These are phyloP conservation scores for Neofusicoccum ribis DNA, from an alignment of 2,329 filamentous ascomycete species.

Conservation along the genomic window DNA sequence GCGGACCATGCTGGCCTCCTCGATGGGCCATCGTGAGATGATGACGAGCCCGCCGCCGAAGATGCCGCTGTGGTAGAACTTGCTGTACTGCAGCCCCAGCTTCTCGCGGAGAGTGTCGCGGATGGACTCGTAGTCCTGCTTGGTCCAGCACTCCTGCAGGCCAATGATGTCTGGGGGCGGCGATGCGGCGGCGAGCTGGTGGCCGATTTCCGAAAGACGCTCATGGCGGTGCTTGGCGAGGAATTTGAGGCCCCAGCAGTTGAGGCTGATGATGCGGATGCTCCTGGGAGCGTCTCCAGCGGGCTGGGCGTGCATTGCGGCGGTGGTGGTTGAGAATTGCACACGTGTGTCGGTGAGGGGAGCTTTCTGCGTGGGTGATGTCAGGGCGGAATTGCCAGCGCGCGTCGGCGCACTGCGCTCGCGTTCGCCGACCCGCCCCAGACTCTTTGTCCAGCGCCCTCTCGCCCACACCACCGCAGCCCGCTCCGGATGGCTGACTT, in stretches of 20 bases:
- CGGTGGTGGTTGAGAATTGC: not conserved
- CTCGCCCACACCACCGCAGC: not conserved
- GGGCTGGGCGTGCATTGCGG: not conserved
- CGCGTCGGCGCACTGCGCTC: slow-evolving; percentile 2
- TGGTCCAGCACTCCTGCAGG: slow-evolving; percentile 94
- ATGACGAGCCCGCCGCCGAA: slow-evolving; percentile 90
- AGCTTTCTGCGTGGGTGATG: slow-evolving; percentile 15
- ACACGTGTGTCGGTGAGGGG: not conserved
- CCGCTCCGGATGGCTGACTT: slow-evolving; percentile 9
- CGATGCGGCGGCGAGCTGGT: slow-evolving; percentile 67
- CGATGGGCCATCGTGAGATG: slow-evolving; percentile 87
- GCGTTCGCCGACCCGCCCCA: slow-evolving; percentile 3
- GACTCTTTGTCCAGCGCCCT: not conserved
- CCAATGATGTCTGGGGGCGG: slow-evolving; percentile 81
- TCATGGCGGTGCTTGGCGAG: slow-evolving; percentile 75
- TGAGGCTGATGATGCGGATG: slow-evolving; percentile 82
- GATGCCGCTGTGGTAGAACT: slow-evolving; percentile 88
- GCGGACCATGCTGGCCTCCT: slow-evolving; percentile 79
- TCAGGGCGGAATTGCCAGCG: slow-evolving; percentile 9
- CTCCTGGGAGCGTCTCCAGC: slow-evolving; percentile 39
- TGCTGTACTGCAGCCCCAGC: slow-evolving; percentile 80
- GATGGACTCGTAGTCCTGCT: slow-evolving; percentile 78
- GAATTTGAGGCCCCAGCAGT: slow-evolving; percentile 95
- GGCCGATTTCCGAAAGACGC: slow-evolving; percentile 81
- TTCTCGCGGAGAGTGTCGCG: slow-evolving; percentile 72